These are phyloP conservation scores for Kwoniella sp. DNA, from an alignment of 768 basidiomycete genomes.

Conservation along the genomic window DNA sequence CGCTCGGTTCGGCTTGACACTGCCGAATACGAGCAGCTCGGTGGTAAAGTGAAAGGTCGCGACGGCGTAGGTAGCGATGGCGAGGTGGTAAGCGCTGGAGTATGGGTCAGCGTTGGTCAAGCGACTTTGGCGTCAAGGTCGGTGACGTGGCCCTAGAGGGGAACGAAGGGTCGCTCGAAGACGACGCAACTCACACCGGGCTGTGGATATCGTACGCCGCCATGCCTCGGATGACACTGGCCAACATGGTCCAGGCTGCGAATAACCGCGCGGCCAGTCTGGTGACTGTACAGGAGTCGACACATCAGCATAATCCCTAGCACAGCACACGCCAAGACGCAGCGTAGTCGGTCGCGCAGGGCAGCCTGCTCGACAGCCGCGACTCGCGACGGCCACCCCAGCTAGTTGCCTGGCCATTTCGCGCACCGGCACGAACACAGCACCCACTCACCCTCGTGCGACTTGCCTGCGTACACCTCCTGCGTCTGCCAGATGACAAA, in stretches of 20 bases:
- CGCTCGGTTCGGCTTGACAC: constrained; percentile 61
- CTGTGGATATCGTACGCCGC: constrained; percentile 83
- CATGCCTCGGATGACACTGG: constrained; percentile 75
- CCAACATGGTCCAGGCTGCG: constrained; percentile 82
- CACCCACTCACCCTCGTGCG: constrained; percentile 49
- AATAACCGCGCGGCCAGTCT: constrained; percentile 82
- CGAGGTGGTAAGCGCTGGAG: constrained; percentile 84
- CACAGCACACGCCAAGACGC: too few species aligned
- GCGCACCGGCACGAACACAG: constrained; percentile 7
- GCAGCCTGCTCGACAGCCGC: background rate
- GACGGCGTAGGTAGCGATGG: constrained; percentile 79
- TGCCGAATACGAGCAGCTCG: constrained; percentile 76
- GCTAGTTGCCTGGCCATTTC: background rate
- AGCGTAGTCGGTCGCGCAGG: background rate
- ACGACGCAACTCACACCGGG: constrained; percentile 61
- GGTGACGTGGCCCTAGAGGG: background rate
- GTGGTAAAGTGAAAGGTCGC: constrained; percentile 85
- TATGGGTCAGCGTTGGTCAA: too few species aligned
- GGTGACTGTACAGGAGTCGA: constrained; percentile 61
- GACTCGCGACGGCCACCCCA: background rate
- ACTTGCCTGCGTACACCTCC: constrained; percentile 62
- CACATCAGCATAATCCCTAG: too few species aligned
- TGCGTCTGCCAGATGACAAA: constrained; percentile 70
- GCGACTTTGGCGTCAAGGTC: background rate
- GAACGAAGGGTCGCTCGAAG: too few species aligned